Base-by-base conservation (phyloP, 192 early-diverging fungal genomes). In the Backusella tarrabulga region DNA sequence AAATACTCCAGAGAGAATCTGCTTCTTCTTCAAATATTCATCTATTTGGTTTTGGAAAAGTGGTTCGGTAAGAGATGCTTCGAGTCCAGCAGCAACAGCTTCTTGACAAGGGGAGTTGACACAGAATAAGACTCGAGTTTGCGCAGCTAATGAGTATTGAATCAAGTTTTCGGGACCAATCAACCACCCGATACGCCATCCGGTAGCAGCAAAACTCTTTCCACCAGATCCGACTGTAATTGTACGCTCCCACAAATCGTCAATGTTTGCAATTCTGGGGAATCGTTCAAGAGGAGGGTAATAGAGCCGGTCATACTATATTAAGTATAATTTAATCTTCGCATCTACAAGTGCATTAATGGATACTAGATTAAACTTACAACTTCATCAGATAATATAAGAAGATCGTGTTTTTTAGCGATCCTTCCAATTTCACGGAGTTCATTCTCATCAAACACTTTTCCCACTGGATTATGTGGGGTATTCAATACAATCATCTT, bases 171-270 rank as follows among this genome's bases (percentile, higher is more conserved):
- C 86, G 29, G 93, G 92, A 34, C 93, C 96, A 35, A 97, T 87
- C 35, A 90, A 85, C 97, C 97, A 98, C 42, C 97, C 97, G 44
- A 98, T 88, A 75, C 97, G 96, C 97, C 97, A 98, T 42, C 97
- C 97, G 6, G 97, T 98, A 17, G 95, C 91, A 35, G 95, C 97
- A 85, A 97, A 95, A 85, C 94, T 93, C 84, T 98, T 98, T 66
- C 97, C 97, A 7, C 93, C 92, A 52, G 92, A 94, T 8, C 96
- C 95, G 32, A 97, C 90, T 17, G 96, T 96, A 52, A 98, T 91
- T 6, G 97, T 97, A 67, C 96, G 90, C 76, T 96, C 91, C 93
- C 93, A 97, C 86, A 97, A 89, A 34, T 91, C 90, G 6, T 94
- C 91, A 42, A 98, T 86, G 69, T 91, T 94, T 0, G 97, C 95